These are phyloP conservation scores for Podaxis pistillaris DNA, from an alignment of 768 basidiomycete species.

Conservation along the genomic window DNA sequence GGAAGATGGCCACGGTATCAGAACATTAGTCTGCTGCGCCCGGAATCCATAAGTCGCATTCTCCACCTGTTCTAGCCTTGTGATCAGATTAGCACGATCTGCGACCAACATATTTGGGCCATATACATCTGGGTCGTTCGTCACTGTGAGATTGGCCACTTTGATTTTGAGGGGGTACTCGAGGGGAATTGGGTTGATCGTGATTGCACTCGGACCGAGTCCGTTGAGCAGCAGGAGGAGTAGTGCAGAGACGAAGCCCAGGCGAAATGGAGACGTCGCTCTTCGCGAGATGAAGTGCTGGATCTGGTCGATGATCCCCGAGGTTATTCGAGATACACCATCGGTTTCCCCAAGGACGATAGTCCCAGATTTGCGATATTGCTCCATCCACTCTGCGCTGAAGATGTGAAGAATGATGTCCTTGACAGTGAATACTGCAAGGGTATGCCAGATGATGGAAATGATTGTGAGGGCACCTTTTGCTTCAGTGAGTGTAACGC, in stretches of 20 bases:
- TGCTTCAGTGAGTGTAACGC: not conserved
- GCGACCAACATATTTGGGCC: not conserved
- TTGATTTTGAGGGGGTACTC: not conserved
- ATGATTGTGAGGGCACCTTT: conserved; percentile 1
- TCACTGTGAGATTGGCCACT: conserved; percentile 4
- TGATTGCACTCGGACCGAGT: conserved; percentile 6
- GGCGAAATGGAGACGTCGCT: not conserved
- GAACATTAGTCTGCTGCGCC: not conserved
- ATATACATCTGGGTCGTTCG: too few relatives aligned
- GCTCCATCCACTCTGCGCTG: conserved; percentile 12
- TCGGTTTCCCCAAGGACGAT: not conserved
- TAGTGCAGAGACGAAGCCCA: not conserved
- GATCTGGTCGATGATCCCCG: not conserved
- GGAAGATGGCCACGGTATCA: conserved; percentile 9
- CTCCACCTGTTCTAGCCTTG: not conserved
- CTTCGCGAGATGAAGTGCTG: not conserved
- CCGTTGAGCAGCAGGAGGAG: not conserved
- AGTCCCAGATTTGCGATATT: not conserved
- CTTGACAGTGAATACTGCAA: not conserved
- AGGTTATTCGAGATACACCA: conserved; percentile 5
- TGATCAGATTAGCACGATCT: conserved; percentile 1
- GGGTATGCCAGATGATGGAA: conserved; percentile 7
- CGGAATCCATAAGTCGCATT: not conserved
- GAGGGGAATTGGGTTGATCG: not conserved
- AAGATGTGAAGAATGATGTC: conserved; percentile 5